A percentile compares a stretch with the other conserved stretches of the same genome.
Conservation (phyloP, 1,139 yeast genomes). For the Candida smagusa region DNA sequence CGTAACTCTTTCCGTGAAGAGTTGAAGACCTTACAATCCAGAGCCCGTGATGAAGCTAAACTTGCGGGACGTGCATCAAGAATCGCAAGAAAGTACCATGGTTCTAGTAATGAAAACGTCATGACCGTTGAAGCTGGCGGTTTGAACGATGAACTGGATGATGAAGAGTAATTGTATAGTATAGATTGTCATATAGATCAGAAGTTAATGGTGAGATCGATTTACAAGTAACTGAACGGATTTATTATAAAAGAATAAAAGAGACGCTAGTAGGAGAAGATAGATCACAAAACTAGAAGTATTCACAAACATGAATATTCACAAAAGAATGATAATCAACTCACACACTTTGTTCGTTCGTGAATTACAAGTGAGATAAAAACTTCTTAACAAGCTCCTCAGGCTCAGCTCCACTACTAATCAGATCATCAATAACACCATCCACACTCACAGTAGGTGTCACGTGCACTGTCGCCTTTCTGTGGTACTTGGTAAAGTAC, state of each 20-base stretch:
- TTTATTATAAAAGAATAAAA: neutral
- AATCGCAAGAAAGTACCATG: conserved; percentile 66
- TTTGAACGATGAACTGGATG: conserved; percentile 55
- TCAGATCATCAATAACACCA: conserved; percentile 49
- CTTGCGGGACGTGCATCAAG: conserved; percentile 60
- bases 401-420: conserved; percentile 38
- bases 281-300: too few relatives aligned
- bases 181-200: neutral
- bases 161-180: conserved; percentile 12
- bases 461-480: conserved; percentile 78
- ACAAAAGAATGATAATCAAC: too few relatives aligned
- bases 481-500: conserved; percentile 66
- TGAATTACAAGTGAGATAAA: conserved; percentile 4
- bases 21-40: conserved; percentile 48
- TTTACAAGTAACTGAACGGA: too few relatives aligned
- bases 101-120: conserved; percentile 50
- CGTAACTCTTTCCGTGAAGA: conserved; percentile 65
- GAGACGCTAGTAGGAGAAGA: conserved; percentile 2
- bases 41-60: conserved; percentile 58
- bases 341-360: conserved; percentile 13
- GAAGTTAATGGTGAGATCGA: neutral
- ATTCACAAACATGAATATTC: too few relatives aligned
- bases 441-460: conserved; percentile 80
- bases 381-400: conserved; percentile 32
- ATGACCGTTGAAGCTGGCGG: conserved; percentile 59